Evolutionary conservation across 176 grass and related monocot species (phyloP), one percentile per base, ranked within the genome.

Genomic region (Zea mays): DNA sequence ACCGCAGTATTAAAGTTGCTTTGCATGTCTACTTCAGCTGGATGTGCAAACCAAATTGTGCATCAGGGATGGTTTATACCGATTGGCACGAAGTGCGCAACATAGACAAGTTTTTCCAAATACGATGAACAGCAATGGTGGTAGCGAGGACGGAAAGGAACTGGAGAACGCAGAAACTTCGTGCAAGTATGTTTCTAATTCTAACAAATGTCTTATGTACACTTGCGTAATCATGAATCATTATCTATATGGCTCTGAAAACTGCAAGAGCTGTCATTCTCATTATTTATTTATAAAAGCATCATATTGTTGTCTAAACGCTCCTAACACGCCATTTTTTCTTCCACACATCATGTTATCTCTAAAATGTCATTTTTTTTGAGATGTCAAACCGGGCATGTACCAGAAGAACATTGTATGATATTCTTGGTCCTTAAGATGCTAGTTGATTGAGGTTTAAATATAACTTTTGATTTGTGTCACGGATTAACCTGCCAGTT

Each of bases 61-160:
- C 88, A 89, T 99, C 79, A 90, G 96, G 87, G 96, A 99, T 88
- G 83, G 90, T 82, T 80, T 99, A 71, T 99, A 99, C 61, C 96
- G 96, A 27, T 74, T 99, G 79, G 92, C 96, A 58, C 90, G 92
- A 86, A 93, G 90, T 10, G 96, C 51, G 4, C 88, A 95, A 76
- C 84, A 84, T 62, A 90, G 96, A 52, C 88, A 90, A 83, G 83
- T 62, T 81, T 99, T 85, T 39, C 54, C 89, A 49, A 79, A 79
- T 86, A 41, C 39, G 52, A 74, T 59, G 63, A 80, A 78, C 81
- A 27, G 27, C 27, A 85, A 75, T 82, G 81, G 79, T 69, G 88
- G 93, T 75, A 81, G 61, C 65, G 48, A 84, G 74, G 81, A 81
- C 81, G 71, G 36, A 70, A 84, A 87, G 82, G 75, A 82, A 52